phyloP scores from a whole-genome alignment of 306 rosid species.

The Ammopiptanthus mongolicus region DNA sequence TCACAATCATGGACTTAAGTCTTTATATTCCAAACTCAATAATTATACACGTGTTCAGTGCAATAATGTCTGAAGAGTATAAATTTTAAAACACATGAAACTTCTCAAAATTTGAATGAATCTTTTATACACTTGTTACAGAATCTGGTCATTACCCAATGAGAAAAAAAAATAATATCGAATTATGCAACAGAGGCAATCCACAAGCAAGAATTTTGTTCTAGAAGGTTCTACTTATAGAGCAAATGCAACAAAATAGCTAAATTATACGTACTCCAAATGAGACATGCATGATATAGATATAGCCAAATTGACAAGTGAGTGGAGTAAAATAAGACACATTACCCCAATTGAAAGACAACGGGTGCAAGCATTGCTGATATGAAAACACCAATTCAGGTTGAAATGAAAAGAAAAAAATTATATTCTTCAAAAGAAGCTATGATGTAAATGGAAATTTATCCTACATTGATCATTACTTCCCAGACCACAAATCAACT shows the following conservation, averaged over 20 bases:
- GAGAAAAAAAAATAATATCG: not conserved
- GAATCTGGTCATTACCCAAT: not conserved
- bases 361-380: not conserved
- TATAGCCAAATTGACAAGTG: not conserved
- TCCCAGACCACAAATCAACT: no score
- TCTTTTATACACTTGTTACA: not conserved
- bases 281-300: not conserved
- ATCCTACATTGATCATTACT: not conserved
- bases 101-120: constrained; percentile 14
- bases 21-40: not conserved
- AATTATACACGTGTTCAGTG: not conserved
- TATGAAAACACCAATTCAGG: no score
- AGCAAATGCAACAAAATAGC: not conserved
- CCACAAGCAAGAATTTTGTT: constrained; percentile 11
- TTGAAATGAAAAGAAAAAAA: no score
- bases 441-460: not conserved
- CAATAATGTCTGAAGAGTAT: not conserved
- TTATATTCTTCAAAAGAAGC: not conserved
- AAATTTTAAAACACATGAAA: constrained; percentile 13
- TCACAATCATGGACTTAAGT: constrained; percentile 4
- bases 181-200: constrained; percentile 1
- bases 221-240: not conserved
- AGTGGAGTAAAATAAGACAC: not conserved
- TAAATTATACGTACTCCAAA: not conserved
- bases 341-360: not conserved